These are phyloP conservation scores for Aspergillus versicolor DNA, from an alignment of 2,329 filamentous ascomycete species.

Conservation along the genomic window DNA sequence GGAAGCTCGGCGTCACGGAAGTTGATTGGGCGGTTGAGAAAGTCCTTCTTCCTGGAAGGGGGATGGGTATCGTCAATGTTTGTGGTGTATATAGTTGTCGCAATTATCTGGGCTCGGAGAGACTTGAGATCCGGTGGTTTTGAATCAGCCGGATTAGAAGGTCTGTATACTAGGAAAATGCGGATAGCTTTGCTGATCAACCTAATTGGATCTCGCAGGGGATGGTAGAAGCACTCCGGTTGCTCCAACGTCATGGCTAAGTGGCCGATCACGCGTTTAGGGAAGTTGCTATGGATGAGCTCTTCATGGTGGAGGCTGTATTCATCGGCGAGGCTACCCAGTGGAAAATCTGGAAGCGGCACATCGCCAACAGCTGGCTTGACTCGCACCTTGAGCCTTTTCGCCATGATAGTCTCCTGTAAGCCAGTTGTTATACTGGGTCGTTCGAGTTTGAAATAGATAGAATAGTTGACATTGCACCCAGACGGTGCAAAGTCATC, in stretches of 20 bases:
- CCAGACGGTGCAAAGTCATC: slow-evolving; percentile 16
- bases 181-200: slow-evolving; percentile 12
- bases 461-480: slow-evolving; percentile 16
- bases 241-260: slow-evolving; percentile 8
- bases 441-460: slow-evolving; percentile 11
- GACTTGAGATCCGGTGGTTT: slow-evolving; percentile 14
- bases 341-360: not conserved
- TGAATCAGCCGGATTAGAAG: not conserved
- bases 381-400: slow-evolving; percentile 16
- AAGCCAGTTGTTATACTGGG: not conserved
- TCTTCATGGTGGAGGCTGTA: slow-evolving; percentile 4
- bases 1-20: slow-evolving; percentile 11
- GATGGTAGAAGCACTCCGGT: slow-evolving; percentile 12
- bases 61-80: not conserved
- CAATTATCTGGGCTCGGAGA: slow-evolving; percentile 11
- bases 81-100: slow-evolving; percentile 17
- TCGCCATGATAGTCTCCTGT: slow-evolving; percentile 7
- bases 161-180: slow-evolving; percentile 8
- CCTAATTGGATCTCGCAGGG: slow-evolving; percentile 9
- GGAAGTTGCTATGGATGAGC: not conserved
- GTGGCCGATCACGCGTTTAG: not conserved
- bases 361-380: slow-evolving; percentile 11
- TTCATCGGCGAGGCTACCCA: not conserved
- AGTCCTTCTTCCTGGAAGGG: slow-evolving; percentile 9
- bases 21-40: slow-evolving; percentile 14